Evolutionary conservation across 2,329 filamentous ascomycete species (phyloP).

Genomic region (Botrytis porri): DNA sequence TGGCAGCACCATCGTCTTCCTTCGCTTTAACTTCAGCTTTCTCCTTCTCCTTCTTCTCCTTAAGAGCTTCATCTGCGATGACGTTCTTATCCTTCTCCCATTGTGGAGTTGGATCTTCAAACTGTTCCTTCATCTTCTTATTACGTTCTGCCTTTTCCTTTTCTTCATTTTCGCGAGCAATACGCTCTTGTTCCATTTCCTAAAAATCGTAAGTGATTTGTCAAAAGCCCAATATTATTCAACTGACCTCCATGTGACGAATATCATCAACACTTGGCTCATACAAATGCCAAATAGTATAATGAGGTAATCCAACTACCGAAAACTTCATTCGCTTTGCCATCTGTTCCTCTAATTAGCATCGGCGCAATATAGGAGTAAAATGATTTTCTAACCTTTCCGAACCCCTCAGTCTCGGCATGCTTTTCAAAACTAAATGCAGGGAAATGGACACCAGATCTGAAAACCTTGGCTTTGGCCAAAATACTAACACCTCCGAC

Average conservation of each 20-base stretch:
- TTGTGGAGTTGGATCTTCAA: constrained; percentile 71
- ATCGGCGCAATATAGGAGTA: constrained; percentile 7
- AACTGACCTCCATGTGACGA: constrained; percentile 82
- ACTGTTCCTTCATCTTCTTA: constrained; percentile 77
- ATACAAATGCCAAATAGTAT: constrained; percentile 99
- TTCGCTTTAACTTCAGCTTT: constrained; percentile 19
- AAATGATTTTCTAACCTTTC: constrained; percentile 65
- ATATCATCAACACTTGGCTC: constrained; percentile 98
- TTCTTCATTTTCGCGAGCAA: constrained; percentile 77
- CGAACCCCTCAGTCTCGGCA: constrained; percentile 96
- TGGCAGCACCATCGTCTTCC: constrained; percentile 11
- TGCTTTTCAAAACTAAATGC: constrained; percentile 99
- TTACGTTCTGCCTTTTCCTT: constrained; percentile 67
- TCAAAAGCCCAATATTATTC: not conserved
- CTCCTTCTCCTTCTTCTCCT: constrained; percentile 47
- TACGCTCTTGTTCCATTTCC: constrained; percentile 90
- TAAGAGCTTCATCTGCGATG: constrained; percentile 65
- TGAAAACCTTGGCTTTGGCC: constrained; percentile 93
- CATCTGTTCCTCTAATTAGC: constrained; percentile 61
- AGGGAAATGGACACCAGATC: constrained; percentile 92
- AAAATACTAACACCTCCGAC: constrained; percentile 97
- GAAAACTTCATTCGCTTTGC: constrained; percentile 94
- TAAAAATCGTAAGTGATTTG: constrained; percentile 38
- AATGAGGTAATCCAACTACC: constrained; percentile 92
- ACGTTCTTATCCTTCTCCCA: constrained; percentile 89